These are phyloP conservation scores for Petunia hybrid DNA, from an alignment of 305 asterid genomes.

Conservation along the genomic window DNA sequence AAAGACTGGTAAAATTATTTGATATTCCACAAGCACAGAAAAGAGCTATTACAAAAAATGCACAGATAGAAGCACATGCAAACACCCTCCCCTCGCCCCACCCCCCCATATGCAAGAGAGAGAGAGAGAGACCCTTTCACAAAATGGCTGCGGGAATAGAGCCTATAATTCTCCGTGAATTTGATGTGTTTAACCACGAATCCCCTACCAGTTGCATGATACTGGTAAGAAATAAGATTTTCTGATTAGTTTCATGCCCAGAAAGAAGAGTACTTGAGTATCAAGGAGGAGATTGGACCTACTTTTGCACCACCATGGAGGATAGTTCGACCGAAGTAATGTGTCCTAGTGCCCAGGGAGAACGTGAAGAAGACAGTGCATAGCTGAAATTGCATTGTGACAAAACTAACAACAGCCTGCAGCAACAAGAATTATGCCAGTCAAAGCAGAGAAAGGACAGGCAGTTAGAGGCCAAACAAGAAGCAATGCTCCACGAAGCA, in stretches of 20 bases:
- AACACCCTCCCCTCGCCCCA: too few species aligned
- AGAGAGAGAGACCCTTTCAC: constrained; percentile 77
- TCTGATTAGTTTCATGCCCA: constrained; percentile 21
- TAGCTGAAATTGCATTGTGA: constrained; percentile 98
- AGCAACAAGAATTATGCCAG: constrained; percentile 27
- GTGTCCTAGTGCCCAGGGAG: constrained; percentile 92
- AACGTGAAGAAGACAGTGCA: constrained; percentile 91
- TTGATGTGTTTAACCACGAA: constrained; percentile 90
- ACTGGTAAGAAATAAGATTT: constrained; percentile 49
- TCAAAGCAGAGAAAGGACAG: constrained; percentile 7
- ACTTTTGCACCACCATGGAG: constrained; percentile 99
- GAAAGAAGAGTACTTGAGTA: constrained; percentile 6
- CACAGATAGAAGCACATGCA: constrained; percentile 13
- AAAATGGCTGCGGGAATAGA: constrained; percentile 85
- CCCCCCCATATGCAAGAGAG: constrained; percentile 10
- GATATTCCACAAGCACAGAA: constrained; percentile 9
- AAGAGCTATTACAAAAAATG: constrained; percentile 20
- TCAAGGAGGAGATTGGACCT: constrained; percentile 40
- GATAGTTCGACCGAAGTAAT: constrained; percentile 95
- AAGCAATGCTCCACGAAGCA: background rate
- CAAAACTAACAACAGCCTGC: constrained; percentile 89
- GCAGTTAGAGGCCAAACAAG: constrained; percentile 22
- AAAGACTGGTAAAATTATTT: constrained; percentile 12
- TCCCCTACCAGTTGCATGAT: constrained; percentile 94
- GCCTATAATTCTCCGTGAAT: constrained; percentile 87